Conservation (phyloP, 768 basidiomycete genomes). For the Neoboletus magnificus region DNA sequence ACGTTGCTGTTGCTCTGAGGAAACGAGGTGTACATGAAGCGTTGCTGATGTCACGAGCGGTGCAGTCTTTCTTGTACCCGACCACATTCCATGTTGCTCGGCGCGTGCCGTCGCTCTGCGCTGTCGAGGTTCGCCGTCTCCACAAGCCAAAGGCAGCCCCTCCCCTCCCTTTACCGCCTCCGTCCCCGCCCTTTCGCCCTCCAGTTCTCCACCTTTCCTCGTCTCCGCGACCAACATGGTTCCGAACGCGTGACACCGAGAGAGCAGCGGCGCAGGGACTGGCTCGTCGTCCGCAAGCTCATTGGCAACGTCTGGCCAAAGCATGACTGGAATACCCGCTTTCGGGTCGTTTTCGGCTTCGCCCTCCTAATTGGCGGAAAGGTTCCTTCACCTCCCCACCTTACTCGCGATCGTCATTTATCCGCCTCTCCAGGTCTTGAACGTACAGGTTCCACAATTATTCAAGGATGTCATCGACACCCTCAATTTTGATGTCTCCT, state of each 20-base stretch:
- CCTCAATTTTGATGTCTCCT: constrained; percentile 77
- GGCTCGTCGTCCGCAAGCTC: constrained; percentile 81
- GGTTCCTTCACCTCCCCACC: constrained; percentile 40
- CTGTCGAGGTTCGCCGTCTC: constrained; percentile 6
- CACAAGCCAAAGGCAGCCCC: constrained; percentile 3
- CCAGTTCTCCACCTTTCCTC: constrained; percentile 20
- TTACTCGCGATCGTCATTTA: not conserved
- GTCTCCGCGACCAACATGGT: constrained; percentile 10
- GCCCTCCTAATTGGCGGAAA: constrained; percentile 80
- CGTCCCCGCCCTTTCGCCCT: not conserved
- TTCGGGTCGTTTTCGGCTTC: constrained; percentile 80
- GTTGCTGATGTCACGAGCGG: too few species aligned
- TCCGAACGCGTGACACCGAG: constrained; percentile 16
- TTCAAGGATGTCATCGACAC: constrained; percentile 92
- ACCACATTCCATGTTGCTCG: constrained; percentile 21
- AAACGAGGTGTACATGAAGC: not conserved
- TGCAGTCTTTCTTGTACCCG: not conserved
- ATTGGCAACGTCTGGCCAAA: constrained; percentile 91
- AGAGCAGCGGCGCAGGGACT: constrained; percentile 75
- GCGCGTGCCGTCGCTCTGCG: constrained; percentile 23
- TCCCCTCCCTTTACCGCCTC: constrained; percentile 4
- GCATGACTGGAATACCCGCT: constrained; percentile 76
- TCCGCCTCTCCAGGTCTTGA: constrained; percentile 62
- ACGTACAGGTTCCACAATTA: constrained; percentile 96
- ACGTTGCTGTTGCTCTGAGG: not conserved